Base-by-base conservation (phyloP, 352 stramenopile species). In the Thraustotheca clavata region DNA sequence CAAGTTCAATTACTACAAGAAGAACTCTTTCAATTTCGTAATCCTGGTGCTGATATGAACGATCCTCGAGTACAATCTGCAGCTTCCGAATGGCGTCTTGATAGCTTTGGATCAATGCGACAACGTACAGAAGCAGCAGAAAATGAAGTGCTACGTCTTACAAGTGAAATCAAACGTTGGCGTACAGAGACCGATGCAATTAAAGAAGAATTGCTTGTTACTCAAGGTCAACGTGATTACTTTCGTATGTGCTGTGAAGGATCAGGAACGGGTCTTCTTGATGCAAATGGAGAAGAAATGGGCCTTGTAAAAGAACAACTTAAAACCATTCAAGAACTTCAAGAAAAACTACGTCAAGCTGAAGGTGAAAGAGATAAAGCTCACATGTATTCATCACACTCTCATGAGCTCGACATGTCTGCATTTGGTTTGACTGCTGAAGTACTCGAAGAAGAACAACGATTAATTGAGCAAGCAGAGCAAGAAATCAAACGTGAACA, bases 121-220 rank as follows among this genome's bases (percentile, higher is more conserved):
- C 73, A 67, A 1, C 80, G 85, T 16, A 83, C 85, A 2, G 85
- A 94, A 60, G 89, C 74, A 38, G 85, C 85, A 12, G 85, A 94
- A 60, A 81, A 73, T n/a, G 85, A 94, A 60, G 83, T 94, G 8
- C 69, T 72, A 46, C 77, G 85, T 18, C 67, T 94, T 26, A 91
- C 78, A 1, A 70, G 71, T 8, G 85, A 94, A 38, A 50, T 91
- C 3, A 94, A 94, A 72, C 80, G 85, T 33, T 80, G 76, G 43
- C 86, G 87, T 34, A 86, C 69, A 0, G 83, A 91, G 52, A 73
- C 91, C 40, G 85, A 94, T 46, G 73, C 83, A n/a, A 66, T 92
- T 55, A 91, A 80, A 46, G 80, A 91, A 67, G 82, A 94, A 57
- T 88, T 91, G 80, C 88, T 94, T n/a, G 76, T 78, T 29, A 83